Base-by-base conservation (phyloP, 2,329 filamentous ascomycete genomes). In the Cladosporium velox region DNA sequence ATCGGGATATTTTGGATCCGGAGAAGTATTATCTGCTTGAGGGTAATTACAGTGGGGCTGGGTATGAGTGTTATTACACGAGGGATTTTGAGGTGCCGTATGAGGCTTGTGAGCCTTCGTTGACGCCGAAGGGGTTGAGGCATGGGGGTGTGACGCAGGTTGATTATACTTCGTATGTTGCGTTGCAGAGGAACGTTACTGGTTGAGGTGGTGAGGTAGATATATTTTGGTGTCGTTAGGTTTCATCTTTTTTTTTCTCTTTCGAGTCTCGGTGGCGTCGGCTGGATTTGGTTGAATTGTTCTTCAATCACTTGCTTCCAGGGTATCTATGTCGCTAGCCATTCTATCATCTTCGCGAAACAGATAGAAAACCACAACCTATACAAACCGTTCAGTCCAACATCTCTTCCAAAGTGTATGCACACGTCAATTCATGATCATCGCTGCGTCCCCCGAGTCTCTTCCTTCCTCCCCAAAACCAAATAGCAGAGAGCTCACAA, bases 311-410 rank as follows among this genome's bases (percentile, higher is more conserved):
- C 41, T 47, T 55, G 57, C 57, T 59, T 47, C 15, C 35, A 28
- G 57, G 57, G 57, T 59, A 59, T 59, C 57, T 59, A 35, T 41
- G 57, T 59, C 57, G 57, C 57, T 59, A 59, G 57, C 57, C 52
- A 30, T 21, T 59, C 57, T 59, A 59, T 59, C 35, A 47, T 59
- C 38, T 32, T 59, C 38, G 57, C 57, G 34, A 44, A 59, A 59
- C 57, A 41, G 38, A 59, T 12, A 44, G 28, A 28, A 38, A 21
- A 47, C 57, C 28, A 47, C 52, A 34, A 21, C 52, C 52, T 47
- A 24, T 47, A 24, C 41, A 47, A 47, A 55, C 32, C 52, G n/a
- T 12, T 34, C 11, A 3, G 11, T 55, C 52, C 6, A 12, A 14
- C 14, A 5, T 1, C 52, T 55, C 52, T n/a, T 18, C 28, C 52